These are phyloP conservation scores for Pseudopithomyces chartarum DNA, from an alignment of 2,329 filamentous ascomycete genomes.

Conservation along the genomic window DNA sequence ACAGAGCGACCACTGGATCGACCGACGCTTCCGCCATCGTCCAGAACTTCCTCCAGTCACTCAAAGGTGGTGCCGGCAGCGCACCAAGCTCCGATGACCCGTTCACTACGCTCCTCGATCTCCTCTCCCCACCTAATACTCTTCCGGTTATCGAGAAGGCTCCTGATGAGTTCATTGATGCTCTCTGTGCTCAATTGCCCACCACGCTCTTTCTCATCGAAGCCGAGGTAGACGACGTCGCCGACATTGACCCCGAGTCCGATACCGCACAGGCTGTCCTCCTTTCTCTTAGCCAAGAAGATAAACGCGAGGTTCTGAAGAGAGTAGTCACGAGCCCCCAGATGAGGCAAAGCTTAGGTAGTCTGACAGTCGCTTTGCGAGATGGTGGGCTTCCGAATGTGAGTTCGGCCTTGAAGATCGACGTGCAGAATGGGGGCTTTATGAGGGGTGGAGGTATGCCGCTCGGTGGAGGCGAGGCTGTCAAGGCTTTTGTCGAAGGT, in stretches of 20 bases:
- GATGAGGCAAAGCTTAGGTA: conserved; percentile 83
- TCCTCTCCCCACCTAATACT: conserved; percentile 78
- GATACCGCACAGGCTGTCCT: conserved; percentile 75
- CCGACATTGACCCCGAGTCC: conserved; percentile 69
- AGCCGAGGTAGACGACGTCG: conserved; percentile 66
- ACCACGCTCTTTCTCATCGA: conserved; percentile 77
- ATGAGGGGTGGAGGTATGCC: conserved; percentile 79
- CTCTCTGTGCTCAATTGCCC: conserved; percentile 78
- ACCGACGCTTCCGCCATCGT: conserved; percentile 77
- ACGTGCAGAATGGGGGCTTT: conserved; percentile 83
- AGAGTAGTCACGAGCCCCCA: conserved; percentile 88
- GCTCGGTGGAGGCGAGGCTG: conserved; percentile 82
- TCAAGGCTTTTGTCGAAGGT: conserved; percentile 89
- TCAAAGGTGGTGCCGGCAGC: conserved; percentile 60
- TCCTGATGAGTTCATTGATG: conserved; percentile 69
- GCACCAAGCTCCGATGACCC: conserved; percentile 59
- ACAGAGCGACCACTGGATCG: conserved; percentile 56
- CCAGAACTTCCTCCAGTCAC: conserved; percentile 84
- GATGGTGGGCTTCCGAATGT: conserved; percentile 92
- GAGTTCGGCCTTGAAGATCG: conserved; percentile 80
- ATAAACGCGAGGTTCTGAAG: conserved; percentile 81
- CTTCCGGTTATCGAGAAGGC: conserved; percentile 75
- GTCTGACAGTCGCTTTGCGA: conserved; percentile 82
- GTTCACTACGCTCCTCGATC: conserved; percentile 84
- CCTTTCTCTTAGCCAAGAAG: conserved; percentile 70